Evolutionary conservation across 2,329 filamentous ascomycete species (phyloP), one percentile per base, ranked within the genome.

Genomic region (Colletotrichum orchidophilum): DNA sequence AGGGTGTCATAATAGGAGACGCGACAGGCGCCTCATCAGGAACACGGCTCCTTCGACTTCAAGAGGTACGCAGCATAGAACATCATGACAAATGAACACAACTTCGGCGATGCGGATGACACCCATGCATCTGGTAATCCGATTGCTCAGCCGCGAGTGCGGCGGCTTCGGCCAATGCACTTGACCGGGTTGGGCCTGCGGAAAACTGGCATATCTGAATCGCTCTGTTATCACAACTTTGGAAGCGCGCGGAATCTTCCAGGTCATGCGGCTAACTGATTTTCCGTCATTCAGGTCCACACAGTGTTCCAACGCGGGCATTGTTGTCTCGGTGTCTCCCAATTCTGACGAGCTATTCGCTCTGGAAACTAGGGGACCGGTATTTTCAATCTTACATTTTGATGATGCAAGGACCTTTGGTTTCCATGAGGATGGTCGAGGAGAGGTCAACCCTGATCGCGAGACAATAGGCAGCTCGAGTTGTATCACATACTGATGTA

Each of bases 41-140:
- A 5, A 3, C 11, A 15, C 12, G 27, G 63, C 55, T 49, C 24
- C n/a, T 39, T 46, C 24, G 46, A 59, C 27, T 18, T 26, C 26
- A 29, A 9, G 62, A 71, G 68, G 68, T 71, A 71, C 58, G 64
- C 58, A 58, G 9, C 21, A 42, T 42, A 42, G 9, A 62, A 5
- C 15, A 31, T 13, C 39, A n/a, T 33, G 58, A 21, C 12, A 39
- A 35, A 24, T 11, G 29, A 42, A 33, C 24, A 46, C n/a, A 21
- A n/a, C 12, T 29, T 18, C 26, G 60, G 58, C 68, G 64, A 62
- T 35, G 33, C 50, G 68, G 68, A 71, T 71, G 68, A 71, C 46
- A 63, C 62, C 26, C 59, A 50, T 71, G 57, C 70, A 72, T 74
- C 73, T 74, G 73, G 73, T 74, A 74, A 74, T 63, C 73, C 59